Percentiles rank a stretch among this genome's conserved stretches.
phyloP scores from a whole-genome alignment of 1,284 basidiomycete species.

The Serendipita sp. region DNA sequence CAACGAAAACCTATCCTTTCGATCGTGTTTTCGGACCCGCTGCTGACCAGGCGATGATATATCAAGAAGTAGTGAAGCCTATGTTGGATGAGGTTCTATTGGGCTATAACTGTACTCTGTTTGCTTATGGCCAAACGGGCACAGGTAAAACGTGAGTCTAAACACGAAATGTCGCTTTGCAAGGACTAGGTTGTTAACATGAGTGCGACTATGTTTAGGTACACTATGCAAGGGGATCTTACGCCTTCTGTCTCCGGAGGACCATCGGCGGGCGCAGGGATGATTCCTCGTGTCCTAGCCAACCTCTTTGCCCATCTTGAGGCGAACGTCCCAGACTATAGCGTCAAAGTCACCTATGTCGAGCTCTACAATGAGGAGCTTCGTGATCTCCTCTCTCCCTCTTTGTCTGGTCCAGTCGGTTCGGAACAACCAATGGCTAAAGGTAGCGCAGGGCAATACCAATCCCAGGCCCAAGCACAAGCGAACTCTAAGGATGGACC shows the following conservation, averaged over 20 bases:
- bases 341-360: conserved; percentile 87
- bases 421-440: conserved; percentile 47
- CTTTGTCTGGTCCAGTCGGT: conserved; percentile 48
- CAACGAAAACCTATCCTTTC: conserved; percentile 77
- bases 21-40: conserved; percentile 93
- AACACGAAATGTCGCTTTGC: neutral
- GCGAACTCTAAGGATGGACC: conserved; percentile 37
- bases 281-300: conserved; percentile 94
- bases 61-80: conserved; percentile 83
- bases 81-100: conserved; percentile 87
- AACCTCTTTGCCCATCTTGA: conserved; percentile 86
- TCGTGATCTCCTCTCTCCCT: conserved; percentile 75
- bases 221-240: conserved; percentile 92
- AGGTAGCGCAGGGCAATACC: conserved; percentile 11
- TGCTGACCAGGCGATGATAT: conserved; percentile 90
- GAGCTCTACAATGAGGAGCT: conserved; percentile 99
- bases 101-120: conserved; percentile 97
- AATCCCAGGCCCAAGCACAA: neutral
- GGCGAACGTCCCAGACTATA: conserved; percentile 63
- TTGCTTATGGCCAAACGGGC: conserved; percentile 98
- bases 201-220: conserved; percentile 30
- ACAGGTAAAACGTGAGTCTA: conserved; percentile 94
- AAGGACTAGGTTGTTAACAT: neutral
- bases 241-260: conserved; percentile 71
- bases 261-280: conserved; percentile 81